Evolutionary conservation across 208 protist genomes (phyloP), one percentile per base, ranked within the genome.

Genomic region (Wallacemonas collosoma): DNA sequence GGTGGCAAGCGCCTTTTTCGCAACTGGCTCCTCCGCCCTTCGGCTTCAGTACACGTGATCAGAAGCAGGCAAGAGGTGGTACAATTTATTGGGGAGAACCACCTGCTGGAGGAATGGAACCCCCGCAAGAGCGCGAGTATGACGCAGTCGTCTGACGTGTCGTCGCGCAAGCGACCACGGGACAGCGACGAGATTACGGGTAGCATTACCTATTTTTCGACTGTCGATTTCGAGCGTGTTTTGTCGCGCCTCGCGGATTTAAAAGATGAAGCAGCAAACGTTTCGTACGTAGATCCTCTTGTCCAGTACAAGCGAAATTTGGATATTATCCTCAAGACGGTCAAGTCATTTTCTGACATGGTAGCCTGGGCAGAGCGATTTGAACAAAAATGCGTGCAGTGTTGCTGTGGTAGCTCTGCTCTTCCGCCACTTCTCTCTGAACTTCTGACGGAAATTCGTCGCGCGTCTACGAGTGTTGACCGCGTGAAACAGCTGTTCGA

Each of bases 221-320:
- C 51, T 12, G 75, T 94, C 12, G 91, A 96, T 62, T 94, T 96
- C 73, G 91, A 97, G 67, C 88, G 91, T 15, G 79, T 84, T 47
- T 77, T 96, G 36, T 95, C 88, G 39, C 89, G 93, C 2, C 71
- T 96, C 5, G 81, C 79, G 1, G 89, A 94, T 39, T 77, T 97
- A 68, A 88, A 90, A 68, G 77, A 77, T 26, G 67, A 83, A 55
- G 55, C 69, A 55, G 48, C 73, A 48, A 68, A 88, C 60, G 86
- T 97, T 48, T 80, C 90, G 4, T 97, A 87, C 68, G 90, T 96
- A 8, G 92, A 97, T 70, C 89, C 92, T 0, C 80, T 95, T 53
- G 77, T 95, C 44, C 83, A 88, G 68, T 94, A 93, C 70, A 90
- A 89, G 51, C 95, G 94, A 73, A 82, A 95, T 73, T 74, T 96